phyloP scores from a whole-genome alignment of 2,329 filamentous ascomycete genomes.

The Microsporum audouinii region DNA sequence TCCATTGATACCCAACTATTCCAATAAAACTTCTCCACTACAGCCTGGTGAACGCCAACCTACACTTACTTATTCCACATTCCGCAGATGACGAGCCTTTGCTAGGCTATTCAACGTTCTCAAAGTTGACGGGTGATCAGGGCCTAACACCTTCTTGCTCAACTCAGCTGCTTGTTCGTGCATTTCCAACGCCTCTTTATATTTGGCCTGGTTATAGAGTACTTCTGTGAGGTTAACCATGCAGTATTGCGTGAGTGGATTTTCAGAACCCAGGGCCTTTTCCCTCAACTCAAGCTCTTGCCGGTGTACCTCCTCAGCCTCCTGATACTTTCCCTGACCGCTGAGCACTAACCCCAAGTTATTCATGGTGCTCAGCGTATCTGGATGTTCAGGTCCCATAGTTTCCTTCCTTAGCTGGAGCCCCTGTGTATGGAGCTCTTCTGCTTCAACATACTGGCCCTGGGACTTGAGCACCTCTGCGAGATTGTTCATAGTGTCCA shows the following conservation, averaged over 20 bases:
- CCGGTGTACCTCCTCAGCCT: conserved; percentile 8
- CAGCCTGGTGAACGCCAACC: too few relatives aligned
- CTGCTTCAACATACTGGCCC: conserved; percentile 1
- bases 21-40: too few relatives aligned
- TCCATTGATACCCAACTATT: too few relatives aligned
- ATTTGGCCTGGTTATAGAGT: conserved; percentile 11
- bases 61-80: too few relatives aligned
- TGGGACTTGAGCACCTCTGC: not conserved
- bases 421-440: not conserved
- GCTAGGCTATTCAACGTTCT: conserved; percentile 15
- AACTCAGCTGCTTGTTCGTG: conserved; percentile 13
- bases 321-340: conserved; percentile 11
- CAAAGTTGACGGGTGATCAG: conserved; percentile 18
- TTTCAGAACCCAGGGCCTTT: conserved; percentile 12
- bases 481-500: not conserved
- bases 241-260: conserved; percentile 14
- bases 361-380: conserved; percentile 14
- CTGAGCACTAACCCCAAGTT: conserved; percentile 13
- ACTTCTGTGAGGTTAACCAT: conserved; percentile 14
- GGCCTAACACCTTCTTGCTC: conserved; percentile 14
- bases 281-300: conserved; percentile 4
- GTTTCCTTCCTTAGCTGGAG: conserved; percentile 6
- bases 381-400: conserved; percentile 13
- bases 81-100: too few relatives aligned
- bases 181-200: conserved; percentile 16